Evolutionary conservation across 495 filamentous ascomycete genomes (phyloP).

Genomic region (Penicillium maclennaniae): DNA sequence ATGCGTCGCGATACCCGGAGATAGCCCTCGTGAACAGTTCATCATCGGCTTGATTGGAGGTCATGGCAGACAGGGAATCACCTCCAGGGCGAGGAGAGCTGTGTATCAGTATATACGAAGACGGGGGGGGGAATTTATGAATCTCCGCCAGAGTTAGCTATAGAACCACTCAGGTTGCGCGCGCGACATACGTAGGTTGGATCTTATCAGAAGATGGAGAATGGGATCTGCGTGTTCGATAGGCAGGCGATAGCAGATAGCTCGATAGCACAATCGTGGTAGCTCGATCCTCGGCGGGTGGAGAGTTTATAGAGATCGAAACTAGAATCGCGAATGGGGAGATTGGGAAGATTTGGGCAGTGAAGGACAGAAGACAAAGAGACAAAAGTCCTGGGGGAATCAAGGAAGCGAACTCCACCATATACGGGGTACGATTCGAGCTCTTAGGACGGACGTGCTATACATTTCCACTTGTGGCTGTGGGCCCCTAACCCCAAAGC

Average conservation of each 20-base stretch:
- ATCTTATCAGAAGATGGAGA: constrained; percentile 7
- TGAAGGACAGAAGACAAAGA: background rate
- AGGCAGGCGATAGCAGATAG: background rate
- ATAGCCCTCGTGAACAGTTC: constrained; percentile 45
- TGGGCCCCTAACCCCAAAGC: background rate
- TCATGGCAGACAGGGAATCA: constrained; percentile 25
- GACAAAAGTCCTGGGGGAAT: constrained; percentile 14
- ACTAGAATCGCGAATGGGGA: background rate
- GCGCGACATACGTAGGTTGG: background rate
- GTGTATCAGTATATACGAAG: constrained; percentile 27
- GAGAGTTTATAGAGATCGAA: background rate
- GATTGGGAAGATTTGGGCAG: background rate
- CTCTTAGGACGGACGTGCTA: constrained; percentile 6
- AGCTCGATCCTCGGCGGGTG: background rate
- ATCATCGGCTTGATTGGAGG: constrained; percentile 39
- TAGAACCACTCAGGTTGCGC: background rate
- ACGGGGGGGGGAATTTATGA: background rate
- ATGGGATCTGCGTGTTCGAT: background rate
- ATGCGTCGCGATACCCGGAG: constrained; percentile 43
- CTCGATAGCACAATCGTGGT: background rate
- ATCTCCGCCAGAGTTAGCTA: background rate
- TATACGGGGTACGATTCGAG: background rate
- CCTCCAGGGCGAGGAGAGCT: constrained; percentile 4
- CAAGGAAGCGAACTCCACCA: background rate
- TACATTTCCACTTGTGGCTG: background rate